phyloP scores from a whole-genome alignment of 73 alveolate genomes.

The Paramecium pentaurelia region DNA sequence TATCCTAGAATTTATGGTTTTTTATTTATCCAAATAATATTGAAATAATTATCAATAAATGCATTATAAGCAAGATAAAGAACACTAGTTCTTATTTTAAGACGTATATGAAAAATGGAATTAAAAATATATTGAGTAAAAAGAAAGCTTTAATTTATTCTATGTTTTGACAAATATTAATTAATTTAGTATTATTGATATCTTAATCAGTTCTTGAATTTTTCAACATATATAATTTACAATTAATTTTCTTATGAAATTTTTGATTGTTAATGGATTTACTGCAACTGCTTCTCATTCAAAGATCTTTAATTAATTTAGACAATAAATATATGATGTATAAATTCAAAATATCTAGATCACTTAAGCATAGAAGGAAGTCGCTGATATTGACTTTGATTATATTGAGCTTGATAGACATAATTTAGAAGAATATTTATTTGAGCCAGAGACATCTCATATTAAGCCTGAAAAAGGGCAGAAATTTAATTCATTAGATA shows the following conservation, averaged over 20 bases:
- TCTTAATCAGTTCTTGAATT: background rate
- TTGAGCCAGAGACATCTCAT: slow-evolving; percentile 44
- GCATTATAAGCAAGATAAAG: too few relatives aligned
- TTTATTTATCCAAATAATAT: too few relatives aligned
- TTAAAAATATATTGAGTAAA: background rate
- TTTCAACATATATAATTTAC: background rate
- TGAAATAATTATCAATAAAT: too few relatives aligned
- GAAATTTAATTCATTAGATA: slow-evolving; percentile 29
- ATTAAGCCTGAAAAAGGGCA: slow-evolving; percentile 13
- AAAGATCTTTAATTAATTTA: background rate
- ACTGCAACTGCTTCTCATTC: background rate
- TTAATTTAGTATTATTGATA: background rate
- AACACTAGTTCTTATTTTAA: too few relatives aligned
- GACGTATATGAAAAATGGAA: background rate
- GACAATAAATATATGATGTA: background rate
- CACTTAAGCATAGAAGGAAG: slow-evolving; percentile 20
- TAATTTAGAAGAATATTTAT: slow-evolving; percentile 34
- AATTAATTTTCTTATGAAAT: background rate
- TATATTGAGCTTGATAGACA: slow-evolving; percentile 41
- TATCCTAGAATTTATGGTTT: too few relatives aligned
- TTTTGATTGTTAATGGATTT: slow-evolving; percentile 10
- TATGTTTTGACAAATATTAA: background rate
- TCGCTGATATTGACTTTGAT: slow-evolving; percentile 48
- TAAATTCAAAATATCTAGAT: background rate
- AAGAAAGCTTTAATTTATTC: background rate